Evolutionary conservation across 352 stramenopile genomes (phyloP).

Genomic region (Pseudoperonospora humuli): DNA sequence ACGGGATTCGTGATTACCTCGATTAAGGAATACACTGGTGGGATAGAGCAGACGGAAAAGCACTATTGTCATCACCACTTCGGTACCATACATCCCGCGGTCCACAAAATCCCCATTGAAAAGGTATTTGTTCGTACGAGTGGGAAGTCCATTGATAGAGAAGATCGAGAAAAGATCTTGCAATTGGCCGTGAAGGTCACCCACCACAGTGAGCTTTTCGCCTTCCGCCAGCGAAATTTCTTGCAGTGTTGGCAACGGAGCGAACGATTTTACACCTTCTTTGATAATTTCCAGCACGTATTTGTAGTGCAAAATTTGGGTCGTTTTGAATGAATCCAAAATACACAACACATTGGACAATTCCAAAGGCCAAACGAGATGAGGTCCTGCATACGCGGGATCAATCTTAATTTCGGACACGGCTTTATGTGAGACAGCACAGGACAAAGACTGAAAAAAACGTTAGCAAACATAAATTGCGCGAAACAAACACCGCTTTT

Average conservation of each 20-base stretch:
- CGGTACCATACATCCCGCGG: constrained; percentile 81
- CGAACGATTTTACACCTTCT: constrained; percentile 50
- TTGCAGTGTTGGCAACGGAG: constrained; percentile 72
- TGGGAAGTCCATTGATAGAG: constrained; percentile 87
- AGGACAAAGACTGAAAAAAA: constrained; percentile 34
- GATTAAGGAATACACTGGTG: constrained; percentile 85
- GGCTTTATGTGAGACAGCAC: constrained; percentile 50
- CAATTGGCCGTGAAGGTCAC: constrained; percentile 92
- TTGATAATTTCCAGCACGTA: constrained; percentile 86
- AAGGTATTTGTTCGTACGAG: constrained; percentile 88
- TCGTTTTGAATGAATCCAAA: constrained; percentile 89
- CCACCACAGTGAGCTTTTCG: constrained; percentile 89
- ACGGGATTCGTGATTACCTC: constrained; percentile 93
- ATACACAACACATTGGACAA: constrained; percentile 82
- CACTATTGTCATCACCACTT: constrained; percentile 76
- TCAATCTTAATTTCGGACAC: constrained; percentile 44
- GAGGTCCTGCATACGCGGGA: constrained; percentile 65
- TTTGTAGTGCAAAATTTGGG: constrained; percentile 83
- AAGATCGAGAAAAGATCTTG: constrained; percentile 94
- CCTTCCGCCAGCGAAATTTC: constrained; percentile 78
- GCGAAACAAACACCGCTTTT: not conserved
- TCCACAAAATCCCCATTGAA: constrained; percentile 98
- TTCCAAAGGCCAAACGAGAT: constrained; percentile 77
- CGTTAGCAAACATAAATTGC: constrained; percentile 1
- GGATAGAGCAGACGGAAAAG: constrained; percentile 80